Conservation (phyloP, 1,139 yeast species). For the Geotrichum bryndzae region DNA sequence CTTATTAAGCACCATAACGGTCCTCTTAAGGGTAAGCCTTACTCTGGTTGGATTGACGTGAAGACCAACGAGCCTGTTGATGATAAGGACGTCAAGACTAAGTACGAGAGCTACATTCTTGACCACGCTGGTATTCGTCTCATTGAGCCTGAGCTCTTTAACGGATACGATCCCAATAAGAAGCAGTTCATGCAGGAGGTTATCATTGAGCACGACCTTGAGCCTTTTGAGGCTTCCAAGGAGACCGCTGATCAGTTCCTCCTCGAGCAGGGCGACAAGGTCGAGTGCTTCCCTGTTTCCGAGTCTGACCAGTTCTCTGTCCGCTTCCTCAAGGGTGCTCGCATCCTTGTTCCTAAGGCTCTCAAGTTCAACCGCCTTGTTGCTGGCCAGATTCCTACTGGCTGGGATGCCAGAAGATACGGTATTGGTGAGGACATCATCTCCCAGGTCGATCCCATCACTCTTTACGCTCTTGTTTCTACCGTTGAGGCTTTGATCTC, state of each 20-base stretch:
- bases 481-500: conserved; percentile 91
- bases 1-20: conserved; percentile 91
- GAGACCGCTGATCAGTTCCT: conserved; percentile 94
- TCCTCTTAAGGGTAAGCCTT: conserved; percentile 77
- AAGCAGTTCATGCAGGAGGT: conserved; percentile 92
- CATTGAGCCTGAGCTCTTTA: conserved; percentile 89
- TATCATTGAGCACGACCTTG: conserved; percentile 91
- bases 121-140: conserved; percentile 95
- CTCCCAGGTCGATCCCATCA: conserved; percentile 91
- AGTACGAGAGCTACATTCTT: conserved; percentile 81
- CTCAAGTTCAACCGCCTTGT: conserved; percentile 90
- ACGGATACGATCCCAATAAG: conserved; percentile 90
- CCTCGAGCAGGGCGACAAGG: conserved; percentile 88
- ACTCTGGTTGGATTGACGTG: conserved; percentile 96
- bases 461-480: conserved; percentile 85
- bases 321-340: conserved; percentile 85
- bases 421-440: conserved; percentile 94
- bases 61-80: conserved; percentile 90
- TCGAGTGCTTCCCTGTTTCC: conserved; percentile 83
- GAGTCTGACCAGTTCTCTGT: conserved; percentile 92
- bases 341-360: conserved; percentile 89
- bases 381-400: conserved; percentile 98
- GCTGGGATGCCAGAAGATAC: conserved; percentile 93
- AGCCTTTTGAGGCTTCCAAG: conserved; percentile 90
- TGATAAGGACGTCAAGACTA: conserved; percentile 85